These are phyloP conservation scores for Leccinum boreale DNA, from an alignment of 768 basidiomycete genomes.

Conservation along the genomic window DNA sequence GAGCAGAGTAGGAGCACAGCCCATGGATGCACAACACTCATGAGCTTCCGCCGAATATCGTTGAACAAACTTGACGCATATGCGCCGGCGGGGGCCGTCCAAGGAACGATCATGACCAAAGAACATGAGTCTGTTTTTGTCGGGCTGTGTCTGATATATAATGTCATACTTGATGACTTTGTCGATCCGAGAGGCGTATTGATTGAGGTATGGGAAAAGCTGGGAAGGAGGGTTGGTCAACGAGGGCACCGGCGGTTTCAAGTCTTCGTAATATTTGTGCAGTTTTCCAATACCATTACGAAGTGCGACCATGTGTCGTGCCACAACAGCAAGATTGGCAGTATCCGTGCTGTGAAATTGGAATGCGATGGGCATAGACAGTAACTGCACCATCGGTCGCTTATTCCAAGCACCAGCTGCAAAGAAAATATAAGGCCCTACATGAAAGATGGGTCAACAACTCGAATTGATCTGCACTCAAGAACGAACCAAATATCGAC, in stretches of 20 bases:
- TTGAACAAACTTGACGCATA: conserved; percentile 21
- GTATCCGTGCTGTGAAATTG: conserved; percentile 12
- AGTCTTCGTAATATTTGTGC: conserved; percentile 19
- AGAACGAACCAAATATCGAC: not conserved
- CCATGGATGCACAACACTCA: conserved; percentile 14
- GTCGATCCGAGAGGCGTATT: conserved; percentile 7
- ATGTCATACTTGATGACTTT: conserved; percentile 1
- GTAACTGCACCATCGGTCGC: conserved; percentile 10
- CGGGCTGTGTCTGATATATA: conserved; percentile 14
- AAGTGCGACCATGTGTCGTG: not conserved
- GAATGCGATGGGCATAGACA: conserved; percentile 7
- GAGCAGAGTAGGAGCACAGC: conserved; percentile 25
- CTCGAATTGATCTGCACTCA: not conserved
- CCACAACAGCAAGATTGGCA: not conserved
- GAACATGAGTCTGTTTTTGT: conserved; percentile 5
- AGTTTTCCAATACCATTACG: not conserved
- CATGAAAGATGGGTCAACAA: not conserved
- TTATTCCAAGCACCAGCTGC: conserved; percentile 26
- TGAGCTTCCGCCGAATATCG: conserved; percentile 28
- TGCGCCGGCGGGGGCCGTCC: not conserved
- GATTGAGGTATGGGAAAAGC: conserved; percentile 2
- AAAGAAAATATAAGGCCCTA: conserved; percentile 28
- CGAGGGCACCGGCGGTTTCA: not conserved
- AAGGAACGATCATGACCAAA: conserved; percentile 8
- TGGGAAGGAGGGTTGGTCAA: not conserved